Evolutionary conservation across 345 rosid species (phyloP).

Genomic region (Theobroma cacao): DNA sequence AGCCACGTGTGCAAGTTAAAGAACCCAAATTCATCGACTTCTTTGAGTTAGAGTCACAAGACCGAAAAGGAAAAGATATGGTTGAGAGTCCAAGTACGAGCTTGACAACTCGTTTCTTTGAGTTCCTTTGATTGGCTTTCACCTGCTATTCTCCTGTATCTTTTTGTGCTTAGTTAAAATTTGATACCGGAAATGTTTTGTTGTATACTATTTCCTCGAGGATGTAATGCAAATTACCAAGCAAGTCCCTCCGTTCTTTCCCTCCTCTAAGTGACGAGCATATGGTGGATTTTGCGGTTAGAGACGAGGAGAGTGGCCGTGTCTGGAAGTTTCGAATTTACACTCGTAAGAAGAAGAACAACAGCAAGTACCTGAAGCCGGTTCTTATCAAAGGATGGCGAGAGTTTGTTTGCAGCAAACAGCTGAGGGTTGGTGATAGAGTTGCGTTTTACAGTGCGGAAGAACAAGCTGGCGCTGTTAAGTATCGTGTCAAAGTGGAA

Average conservation of each 20-base stretch:
- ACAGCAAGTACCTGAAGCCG: neutral
- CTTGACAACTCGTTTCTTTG: neutral
- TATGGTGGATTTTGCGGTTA: neutral
- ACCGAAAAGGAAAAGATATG: neutral
- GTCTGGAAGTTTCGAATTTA: neutral
- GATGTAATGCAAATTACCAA: no score
- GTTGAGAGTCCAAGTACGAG: neutral
- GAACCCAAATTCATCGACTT: neutral
- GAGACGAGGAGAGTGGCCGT: conserved; percentile 1
- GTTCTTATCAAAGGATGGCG: conserved; percentile 17
- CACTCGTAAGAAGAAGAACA: conserved; percentile 7
- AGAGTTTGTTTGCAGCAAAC: neutral
- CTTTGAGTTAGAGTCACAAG: neutral
- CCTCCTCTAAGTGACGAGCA: neutral
- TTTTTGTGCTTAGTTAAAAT: neutral
- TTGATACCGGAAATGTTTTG: no score
- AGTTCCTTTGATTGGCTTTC: neutral
- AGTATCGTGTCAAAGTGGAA: neutral
- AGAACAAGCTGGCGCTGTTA: neutral
- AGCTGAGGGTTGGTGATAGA: conserved; percentile 5
- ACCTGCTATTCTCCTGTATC: neutral
- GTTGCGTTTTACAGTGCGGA: neutral
- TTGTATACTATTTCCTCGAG: no score
- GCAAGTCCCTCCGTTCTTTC: neutral
- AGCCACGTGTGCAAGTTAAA: neutral